Evolutionary conservation across 2,329 filamentous ascomycete genomes (phyloP).

Genomic region (Bertia moriformis): DNA sequence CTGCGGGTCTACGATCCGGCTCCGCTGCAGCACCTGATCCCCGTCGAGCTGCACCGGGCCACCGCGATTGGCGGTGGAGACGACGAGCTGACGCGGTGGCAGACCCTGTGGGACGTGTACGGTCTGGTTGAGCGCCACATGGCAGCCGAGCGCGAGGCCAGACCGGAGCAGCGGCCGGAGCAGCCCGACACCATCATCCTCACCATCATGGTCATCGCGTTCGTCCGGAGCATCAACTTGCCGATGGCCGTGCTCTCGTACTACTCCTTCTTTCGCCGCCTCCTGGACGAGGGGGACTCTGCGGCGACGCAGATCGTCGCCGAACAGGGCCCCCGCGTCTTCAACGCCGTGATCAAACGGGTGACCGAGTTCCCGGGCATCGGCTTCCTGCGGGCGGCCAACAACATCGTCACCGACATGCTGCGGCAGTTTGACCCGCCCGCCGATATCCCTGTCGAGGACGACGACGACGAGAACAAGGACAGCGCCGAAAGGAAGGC

Average conservation of each 20-base stretch:
- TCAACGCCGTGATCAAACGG: slow-evolving; percentile 33
- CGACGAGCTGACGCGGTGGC: slow-evolving; percentile 5
- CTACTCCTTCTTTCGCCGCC: slow-evolving; percentile 28
- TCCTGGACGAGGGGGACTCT: slow-evolving; percentile 20
- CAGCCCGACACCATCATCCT: slow-evolving; percentile 16
- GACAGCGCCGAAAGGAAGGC: slow-evolving; percentile 2
- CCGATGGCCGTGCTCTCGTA: slow-evolving; percentile 26
- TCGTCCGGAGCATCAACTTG: slow-evolving; percentile 22
- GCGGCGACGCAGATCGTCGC: slow-evolving; percentile 19
- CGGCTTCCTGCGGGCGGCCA: slow-evolving; percentile 18
- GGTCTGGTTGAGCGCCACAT: background rate
- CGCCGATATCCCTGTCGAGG: too few relatives aligned
- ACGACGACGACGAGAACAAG: slow-evolving; percentile 13
- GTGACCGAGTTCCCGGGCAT: slow-evolving; percentile 27
- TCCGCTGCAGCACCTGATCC: slow-evolving; percentile 23
- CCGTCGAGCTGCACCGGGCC: slow-evolving; percentile 8
- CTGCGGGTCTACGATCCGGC: slow-evolving; percentile 28
- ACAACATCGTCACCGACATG: slow-evolving; percentile 36
- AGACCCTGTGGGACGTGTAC: slow-evolving; percentile 3
- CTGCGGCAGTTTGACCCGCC: slow-evolving; percentile 12
- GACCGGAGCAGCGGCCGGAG: slow-evolving; percentile 2
- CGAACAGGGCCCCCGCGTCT: slow-evolving; percentile 25
- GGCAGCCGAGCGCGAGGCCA: background rate
- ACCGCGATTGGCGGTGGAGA: slow-evolving; percentile 3
- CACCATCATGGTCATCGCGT: slow-evolving; percentile 29